Evolutionary conservation across 2,329 filamentous ascomycete genomes (phyloP).

Genomic region (Alternaria angustiovoidea): DNA sequence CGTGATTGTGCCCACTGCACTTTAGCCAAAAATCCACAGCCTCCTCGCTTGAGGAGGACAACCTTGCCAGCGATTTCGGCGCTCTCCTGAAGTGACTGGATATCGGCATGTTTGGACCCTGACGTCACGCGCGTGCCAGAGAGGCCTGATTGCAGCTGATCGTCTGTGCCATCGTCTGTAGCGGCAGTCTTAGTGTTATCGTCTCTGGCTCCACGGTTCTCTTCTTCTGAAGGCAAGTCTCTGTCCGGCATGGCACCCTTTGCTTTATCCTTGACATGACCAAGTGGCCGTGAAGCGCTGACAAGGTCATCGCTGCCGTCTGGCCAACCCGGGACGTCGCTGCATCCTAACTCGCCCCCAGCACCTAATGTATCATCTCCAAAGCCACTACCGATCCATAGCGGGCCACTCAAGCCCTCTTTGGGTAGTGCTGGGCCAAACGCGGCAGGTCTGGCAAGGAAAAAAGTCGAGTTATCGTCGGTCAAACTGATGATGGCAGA

Average conservation of each 20-base stretch:
- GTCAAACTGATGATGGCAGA: slow-evolving; percentile 96
- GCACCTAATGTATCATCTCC: slow-evolving; percentile 74
- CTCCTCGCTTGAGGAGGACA: slow-evolving; percentile 87
- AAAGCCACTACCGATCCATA: slow-evolving; percentile 95
- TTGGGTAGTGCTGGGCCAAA: slow-evolving; percentile 83
- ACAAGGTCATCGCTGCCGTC: slow-evolving; percentile 54
- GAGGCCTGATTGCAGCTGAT: slow-evolving; percentile 70
- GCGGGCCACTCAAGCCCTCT: slow-evolving; percentile 81
- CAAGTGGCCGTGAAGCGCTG: slow-evolving; percentile 11
- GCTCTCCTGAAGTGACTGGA: slow-evolving; percentile 87
- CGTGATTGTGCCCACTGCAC: slow-evolving; percentile 95
- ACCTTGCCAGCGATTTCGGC: slow-evolving; percentile 95
- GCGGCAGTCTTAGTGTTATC: slow-evolving; percentile 16
- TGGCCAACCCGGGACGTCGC: slow-evolving; percentile 90
- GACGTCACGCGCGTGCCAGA: slow-evolving; percentile 34
- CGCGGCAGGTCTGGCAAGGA: slow-evolving; percentile 88
- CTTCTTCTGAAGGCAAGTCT: slow-evolving; percentile 6
- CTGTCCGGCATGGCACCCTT: neutral
- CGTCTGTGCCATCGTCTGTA: slow-evolving; percentile 80
- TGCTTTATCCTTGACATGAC: neutral
- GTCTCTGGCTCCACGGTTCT: neutral
- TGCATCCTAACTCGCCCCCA: slow-evolving; percentile 90
- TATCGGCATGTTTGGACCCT: slow-evolving; percentile 73
- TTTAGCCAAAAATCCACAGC: slow-evolving; percentile 96
- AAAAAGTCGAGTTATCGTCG: slow-evolving; percentile 98